These are phyloP conservation scores for Xylariaceae sp. DNA, from an alignment of 2,329 filamentous ascomycete species.

Conservation along the genomic window DNA sequence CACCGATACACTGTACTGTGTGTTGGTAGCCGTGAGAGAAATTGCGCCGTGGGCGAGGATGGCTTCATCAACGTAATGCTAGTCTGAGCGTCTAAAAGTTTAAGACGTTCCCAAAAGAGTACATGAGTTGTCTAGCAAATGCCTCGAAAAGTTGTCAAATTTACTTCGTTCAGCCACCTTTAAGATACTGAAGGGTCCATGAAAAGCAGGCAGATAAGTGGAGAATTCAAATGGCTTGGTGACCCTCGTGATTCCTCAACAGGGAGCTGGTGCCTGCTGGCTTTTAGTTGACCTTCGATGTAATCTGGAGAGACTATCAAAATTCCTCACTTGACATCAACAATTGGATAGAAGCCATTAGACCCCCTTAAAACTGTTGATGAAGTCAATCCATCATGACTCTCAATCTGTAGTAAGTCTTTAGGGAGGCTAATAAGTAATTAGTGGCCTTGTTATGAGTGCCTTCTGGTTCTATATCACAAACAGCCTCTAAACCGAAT, in stretches of 20 bases:
- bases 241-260: neutral
- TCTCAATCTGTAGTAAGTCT: slow-evolving; percentile 19
- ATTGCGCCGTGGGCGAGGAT: too few relatives aligned
- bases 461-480: slow-evolving; percentile 8
- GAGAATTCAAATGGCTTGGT: neutral
- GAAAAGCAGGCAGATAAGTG: slow-evolving; percentile 13
- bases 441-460: neutral
- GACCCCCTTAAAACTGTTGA: neutral
- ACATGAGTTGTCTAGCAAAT: neutral
- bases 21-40: too few relatives aligned
- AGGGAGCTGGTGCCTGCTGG: neutral
- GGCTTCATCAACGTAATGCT: too few relatives aligned
- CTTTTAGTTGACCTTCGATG: neutral
- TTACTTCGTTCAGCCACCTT: neutral
- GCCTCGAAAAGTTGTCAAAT: neutral
- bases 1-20: too few relatives aligned
- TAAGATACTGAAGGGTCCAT: neutral
- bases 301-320: neutral
- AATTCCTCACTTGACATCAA: neutral
- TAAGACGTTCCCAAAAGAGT: too few relatives aligned
- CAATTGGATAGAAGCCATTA: neutral
- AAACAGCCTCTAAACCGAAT: neutral
- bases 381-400: neutral
- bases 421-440: slow-evolving; percentile 1
- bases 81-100: too few relatives aligned